Evolutionary conservation across 2,329 filamentous ascomycete species (phyloP).

Genomic region (Phaeophleospora eucalypticola): DNA sequence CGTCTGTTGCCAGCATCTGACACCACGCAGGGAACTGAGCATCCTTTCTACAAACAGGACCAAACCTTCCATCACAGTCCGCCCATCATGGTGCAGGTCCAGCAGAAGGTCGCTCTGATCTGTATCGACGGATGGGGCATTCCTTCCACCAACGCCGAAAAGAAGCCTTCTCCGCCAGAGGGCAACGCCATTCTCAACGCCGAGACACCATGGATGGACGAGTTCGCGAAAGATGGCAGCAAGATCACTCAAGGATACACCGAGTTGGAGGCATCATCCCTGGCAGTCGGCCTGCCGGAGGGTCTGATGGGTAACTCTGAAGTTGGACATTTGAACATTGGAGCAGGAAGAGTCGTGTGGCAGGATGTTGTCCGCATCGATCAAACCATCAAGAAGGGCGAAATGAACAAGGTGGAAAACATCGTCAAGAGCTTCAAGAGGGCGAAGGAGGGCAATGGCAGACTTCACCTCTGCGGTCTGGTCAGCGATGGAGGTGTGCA

Average conservation of each 20-base stretch:
- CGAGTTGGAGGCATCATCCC: constrained; percentile 90
- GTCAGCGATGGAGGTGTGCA: constrained; percentile 95
- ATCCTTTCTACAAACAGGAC: not conserved
- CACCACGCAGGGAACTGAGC: not conserved
- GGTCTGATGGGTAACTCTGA: constrained; percentile 99
- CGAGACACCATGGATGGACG: constrained; percentile 92
- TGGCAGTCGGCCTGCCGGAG: constrained; percentile 92
- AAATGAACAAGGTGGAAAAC: constrained; percentile 70
- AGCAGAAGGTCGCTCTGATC: constrained; percentile 71
- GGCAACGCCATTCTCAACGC: constrained; percentile 92
- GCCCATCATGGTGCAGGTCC: constrained; percentile 57
- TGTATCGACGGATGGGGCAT: constrained; percentile 99
- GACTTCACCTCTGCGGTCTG: constrained; percentile 86
- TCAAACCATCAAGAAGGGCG: constrained; percentile 79
- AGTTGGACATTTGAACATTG: constrained; percentile 98
- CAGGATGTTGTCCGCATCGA: constrained; percentile 90
- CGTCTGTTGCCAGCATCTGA: not conserved
- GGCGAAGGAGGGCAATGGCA: constrained; percentile 83
- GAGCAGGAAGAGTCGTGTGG: constrained; percentile 95
- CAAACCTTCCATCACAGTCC: not conserved
- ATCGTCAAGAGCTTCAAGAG: constrained; percentile 73
- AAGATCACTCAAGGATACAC: constrained; percentile 79
- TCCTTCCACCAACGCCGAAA: constrained; percentile 62
- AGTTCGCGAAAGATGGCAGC: constrained; percentile 62
- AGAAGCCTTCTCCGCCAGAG: constrained; percentile 60